phyloP scores from a whole-genome alignment of 2,329 filamentous ascomycete species.

The Talaromyces islandicus region DNA sequence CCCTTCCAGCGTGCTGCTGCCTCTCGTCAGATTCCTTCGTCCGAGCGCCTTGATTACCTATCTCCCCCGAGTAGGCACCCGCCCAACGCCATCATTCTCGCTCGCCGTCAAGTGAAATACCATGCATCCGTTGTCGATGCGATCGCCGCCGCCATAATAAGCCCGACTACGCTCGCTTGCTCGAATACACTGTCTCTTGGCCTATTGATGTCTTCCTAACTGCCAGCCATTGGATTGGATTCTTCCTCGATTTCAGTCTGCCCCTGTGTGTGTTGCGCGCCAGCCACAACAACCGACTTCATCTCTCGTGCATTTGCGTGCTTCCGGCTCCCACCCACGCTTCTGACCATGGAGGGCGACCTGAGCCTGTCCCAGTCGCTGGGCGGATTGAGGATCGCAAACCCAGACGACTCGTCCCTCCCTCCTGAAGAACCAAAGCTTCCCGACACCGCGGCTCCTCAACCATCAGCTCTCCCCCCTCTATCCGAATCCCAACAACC shows the following conservation, averaged over 20 bases:
- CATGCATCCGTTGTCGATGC: conserved; percentile 19
- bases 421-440: conserved; percentile 27
- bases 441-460: not conserved
- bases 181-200: conserved; percentile 1
- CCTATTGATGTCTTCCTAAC: not conserved
- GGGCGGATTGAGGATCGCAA: conserved; percentile 92
- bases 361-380: conserved; percentile 86
- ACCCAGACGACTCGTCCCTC: conserved; percentile 69
- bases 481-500: conserved; percentile 7
- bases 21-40: not conserved
- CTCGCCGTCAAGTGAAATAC: conserved; percentile 1
- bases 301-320: not conserved
- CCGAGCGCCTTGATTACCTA: not conserved
- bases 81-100: not conserved
- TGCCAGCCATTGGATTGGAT: not conserved
- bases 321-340: not conserved
- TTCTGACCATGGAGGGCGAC: conserved; percentile 73
- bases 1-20: not conserved
- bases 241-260: not conserved
- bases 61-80: not conserved
- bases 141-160: conserved; percentile 26
- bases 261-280: not conserved
- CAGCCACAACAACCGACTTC: not conserved
- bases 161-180: conserved; percentile 12
- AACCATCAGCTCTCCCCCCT: conserved; percentile 13